phyloP scores from a whole-genome alignment of 2,329 filamentous ascomycete genomes.

The Ceratocystis colombiana region DNA sequence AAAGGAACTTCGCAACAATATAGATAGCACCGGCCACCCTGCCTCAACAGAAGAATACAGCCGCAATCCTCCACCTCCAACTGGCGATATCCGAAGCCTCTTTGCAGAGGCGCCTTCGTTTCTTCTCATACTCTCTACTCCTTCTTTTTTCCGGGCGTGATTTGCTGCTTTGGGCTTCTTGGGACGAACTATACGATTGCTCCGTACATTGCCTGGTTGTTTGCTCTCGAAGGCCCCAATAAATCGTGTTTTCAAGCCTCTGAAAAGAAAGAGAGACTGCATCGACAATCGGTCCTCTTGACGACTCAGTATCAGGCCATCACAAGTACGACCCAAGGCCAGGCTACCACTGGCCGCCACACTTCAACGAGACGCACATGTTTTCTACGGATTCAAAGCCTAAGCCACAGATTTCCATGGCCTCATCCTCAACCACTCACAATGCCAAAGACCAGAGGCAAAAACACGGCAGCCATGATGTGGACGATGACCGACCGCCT shows the following conservation, averaged over 20 bases:
- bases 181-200: too few relatives aligned
- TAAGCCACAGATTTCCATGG: constrained; percentile 16
- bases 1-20: not conserved
- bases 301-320: too few relatives aligned
- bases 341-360: not conserved
- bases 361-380: not conserved
- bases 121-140: not conserved
- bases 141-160: not conserved
- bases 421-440: constrained; percentile 11
- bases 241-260: too few relatives aligned
- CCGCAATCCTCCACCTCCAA: not conserved
- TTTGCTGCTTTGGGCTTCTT: not conserved
- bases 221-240: too few relatives aligned
- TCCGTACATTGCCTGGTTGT: too few relatives aligned
- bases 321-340: not conserved
- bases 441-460: constrained; percentile 20
- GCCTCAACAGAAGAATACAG: not conserved
- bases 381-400: constrained; percentile 1
- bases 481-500: constrained; percentile 38
- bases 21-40: not conserved
- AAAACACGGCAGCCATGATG: constrained; percentile 30
- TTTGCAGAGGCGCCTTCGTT: constrained; percentile 5
- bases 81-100: constrained; percentile 1
- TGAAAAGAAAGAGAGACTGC: too few relatives aligned
- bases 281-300: too few relatives aligned